These are phyloP conservation scores for Kluyveromyces nonfermentans DNA, from an alignment of 805 yeast species.

Conservation along the genomic window DNA sequence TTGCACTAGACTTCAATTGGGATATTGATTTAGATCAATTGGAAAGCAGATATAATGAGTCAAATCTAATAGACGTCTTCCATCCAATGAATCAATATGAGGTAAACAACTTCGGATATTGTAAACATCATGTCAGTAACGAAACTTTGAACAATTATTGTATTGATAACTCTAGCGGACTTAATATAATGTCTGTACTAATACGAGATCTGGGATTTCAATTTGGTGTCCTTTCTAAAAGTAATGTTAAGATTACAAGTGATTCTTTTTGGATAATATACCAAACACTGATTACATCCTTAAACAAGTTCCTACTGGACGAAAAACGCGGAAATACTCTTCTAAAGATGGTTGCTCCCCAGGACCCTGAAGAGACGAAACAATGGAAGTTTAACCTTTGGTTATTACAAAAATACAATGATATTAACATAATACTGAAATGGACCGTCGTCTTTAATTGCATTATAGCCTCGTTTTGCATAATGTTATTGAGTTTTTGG, in stretches of 20 bases:
- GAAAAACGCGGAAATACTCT: constrained; percentile 13
- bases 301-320: constrained; percentile 13
- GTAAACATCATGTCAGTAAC: constrained; percentile 12
- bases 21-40: constrained; percentile 4
- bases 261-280: constrained; percentile 20
- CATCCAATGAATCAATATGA: constrained; percentile 13
- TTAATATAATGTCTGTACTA: constrained; percentile 21
- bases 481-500: constrained; percentile 2
- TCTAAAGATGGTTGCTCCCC: constrained; percentile 9
- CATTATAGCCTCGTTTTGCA: constrained; percentile 1
- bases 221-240: constrained; percentile 17
- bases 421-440: not conserved
- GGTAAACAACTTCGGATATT: constrained; percentile 23
- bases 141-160: constrained; percentile 14
- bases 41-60: constrained; percentile 14
- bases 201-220: constrained; percentile 25
- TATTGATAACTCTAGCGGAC: constrained; percentile 14
- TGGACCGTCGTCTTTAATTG: constrained; percentile 3
- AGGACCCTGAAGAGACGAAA: not conserved
- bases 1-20: constrained; percentile 25
- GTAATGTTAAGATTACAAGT: constrained; percentile 16
- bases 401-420: not conserved
- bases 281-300: constrained; percentile 14
- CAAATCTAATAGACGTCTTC: constrained; percentile 22
- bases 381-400: constrained; percentile 1